Evolutionary conservation across 1,284 basidiomycete genomes (phyloP).

Genomic region (Thecaphora thlaspeos): DNA sequence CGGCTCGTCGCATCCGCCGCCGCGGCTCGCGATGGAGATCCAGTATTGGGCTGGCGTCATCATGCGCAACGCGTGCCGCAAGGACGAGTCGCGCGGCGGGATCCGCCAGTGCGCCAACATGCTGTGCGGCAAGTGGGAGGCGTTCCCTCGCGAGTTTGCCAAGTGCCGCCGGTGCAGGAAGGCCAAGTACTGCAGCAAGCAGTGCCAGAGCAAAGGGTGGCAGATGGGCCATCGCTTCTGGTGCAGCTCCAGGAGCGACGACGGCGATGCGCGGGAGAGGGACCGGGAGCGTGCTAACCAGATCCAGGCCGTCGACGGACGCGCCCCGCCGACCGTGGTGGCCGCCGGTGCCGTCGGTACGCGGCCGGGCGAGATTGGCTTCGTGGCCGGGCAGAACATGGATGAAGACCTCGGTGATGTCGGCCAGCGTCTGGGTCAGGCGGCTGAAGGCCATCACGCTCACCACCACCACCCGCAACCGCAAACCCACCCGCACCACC

Average conservation of each 20-base stretch:
- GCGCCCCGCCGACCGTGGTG: too few species aligned
- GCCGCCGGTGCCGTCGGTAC: too few species aligned
- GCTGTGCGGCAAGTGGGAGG: conserved; percentile 86
- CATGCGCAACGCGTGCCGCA: conserved; percentile 97
- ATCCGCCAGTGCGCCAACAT: conserved; percentile 96
- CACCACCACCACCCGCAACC: conserved; percentile 3
- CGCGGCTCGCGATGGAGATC: conserved; percentile 81
- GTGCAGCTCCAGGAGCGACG: conserved; percentile 55
- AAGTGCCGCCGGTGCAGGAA: conserved; percentile 94
- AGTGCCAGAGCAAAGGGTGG: conserved; percentile 96
- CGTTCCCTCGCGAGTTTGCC: conserved; percentile 89
- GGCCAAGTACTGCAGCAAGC: conserved; percentile 97
- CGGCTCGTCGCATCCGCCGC: conserved; percentile 51
- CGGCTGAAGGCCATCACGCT: neutral
- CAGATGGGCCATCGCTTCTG: conserved; percentile 85
- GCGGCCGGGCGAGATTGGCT: too few species aligned
- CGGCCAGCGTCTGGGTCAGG: neutral
- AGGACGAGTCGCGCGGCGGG: conserved; percentile 85
- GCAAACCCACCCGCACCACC: neutral
- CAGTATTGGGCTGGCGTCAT: conserved; percentile 99
- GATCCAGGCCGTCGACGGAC: too few species aligned
- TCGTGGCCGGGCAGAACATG: too few species aligned
- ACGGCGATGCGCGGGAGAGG: conserved; percentile 40
- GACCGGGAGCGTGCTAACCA: conserved; percentile 5
- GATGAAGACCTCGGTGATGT: too few species aligned